A percentile compares a stretch with the other conserved stretches of the same genome.
Evolutionary conservation across 1,284 basidiomycete species (phyloP).

Genomic region (Heterobasidion irregulare): DNA sequence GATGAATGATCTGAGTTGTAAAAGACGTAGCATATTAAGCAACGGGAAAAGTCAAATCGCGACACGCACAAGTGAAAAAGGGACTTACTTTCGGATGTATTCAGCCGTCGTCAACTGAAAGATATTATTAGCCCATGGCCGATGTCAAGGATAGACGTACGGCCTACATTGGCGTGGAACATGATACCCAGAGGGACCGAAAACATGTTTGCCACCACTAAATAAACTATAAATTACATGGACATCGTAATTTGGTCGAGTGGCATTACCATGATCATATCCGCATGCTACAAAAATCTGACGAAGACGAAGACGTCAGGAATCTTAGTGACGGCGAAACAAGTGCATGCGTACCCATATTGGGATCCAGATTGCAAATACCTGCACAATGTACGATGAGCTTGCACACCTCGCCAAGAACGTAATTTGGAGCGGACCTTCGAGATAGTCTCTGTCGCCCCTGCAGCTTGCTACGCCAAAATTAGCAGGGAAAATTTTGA

Average conservation of each 20-base stretch:
- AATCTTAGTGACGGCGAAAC: neutral
- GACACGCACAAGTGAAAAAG: neutral
- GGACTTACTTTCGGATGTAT: slow-evolving; percentile 62
- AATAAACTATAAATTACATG: neutral
- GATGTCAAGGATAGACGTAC: too few species aligned
- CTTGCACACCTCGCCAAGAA: neutral
- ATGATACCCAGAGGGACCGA: slow-evolving; percentile 66
- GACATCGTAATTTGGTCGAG: neutral
- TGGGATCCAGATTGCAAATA: slow-evolving; percentile 67
- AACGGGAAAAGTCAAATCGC: neutral
- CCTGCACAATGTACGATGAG: slow-evolving; percentile 21
- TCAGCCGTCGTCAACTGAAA: slow-evolving; percentile 42
- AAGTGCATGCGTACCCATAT: slow-evolving; percentile 45
- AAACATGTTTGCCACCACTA: slow-evolving; percentile 70
- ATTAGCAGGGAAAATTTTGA: neutral
- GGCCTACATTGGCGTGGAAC: slow-evolving; percentile 53
- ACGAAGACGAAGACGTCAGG: neutral
- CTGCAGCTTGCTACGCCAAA: slow-evolving; percentile 54
- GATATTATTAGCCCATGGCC: too few species aligned
- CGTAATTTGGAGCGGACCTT: slow-evolving; percentile 33
- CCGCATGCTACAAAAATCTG: slow-evolving; percentile 66
- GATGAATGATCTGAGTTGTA: slow-evolving; percentile 45
- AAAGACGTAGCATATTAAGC: neutral
- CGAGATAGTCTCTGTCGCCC: slow-evolving; percentile 62
- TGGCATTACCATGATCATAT: slow-evolving; percentile 58